Evolutionary conservation across 805 yeast species (phyloP).

Genomic region (Candida sithepensis): DNA sequence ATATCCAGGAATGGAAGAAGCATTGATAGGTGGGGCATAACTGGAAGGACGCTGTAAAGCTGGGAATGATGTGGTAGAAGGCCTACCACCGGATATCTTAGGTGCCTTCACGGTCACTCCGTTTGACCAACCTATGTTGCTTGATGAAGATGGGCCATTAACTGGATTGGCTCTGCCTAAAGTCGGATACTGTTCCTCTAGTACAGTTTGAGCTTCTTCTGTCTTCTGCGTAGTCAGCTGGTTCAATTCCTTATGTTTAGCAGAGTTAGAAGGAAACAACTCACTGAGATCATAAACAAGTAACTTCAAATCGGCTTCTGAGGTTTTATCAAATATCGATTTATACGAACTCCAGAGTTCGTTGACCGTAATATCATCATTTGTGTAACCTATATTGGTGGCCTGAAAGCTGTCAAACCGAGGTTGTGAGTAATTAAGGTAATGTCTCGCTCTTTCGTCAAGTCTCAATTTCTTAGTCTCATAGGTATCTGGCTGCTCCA

Average conservation of each 20-base stretch:
- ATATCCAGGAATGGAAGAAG: constrained; percentile 14
- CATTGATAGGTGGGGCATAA: constrained; percentile 10
- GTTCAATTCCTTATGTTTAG: constrained; percentile 38
- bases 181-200: constrained; percentile 47
- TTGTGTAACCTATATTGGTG: constrained; percentile 45
- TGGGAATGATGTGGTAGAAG: constrained; percentile 11
- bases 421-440: constrained; percentile 51
- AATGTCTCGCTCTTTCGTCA: constrained; percentile 83
- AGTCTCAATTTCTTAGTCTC: constrained; percentile 57
- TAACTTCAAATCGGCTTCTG: constrained; percentile 49
- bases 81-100: background rate
- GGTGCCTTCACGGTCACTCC: background rate
- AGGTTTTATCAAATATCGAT: constrained; percentile 39
- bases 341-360: constrained; percentile 46
- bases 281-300: constrained; percentile 61
- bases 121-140: constrained; percentile 6
- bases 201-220: constrained; percentile 20
- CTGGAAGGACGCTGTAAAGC: constrained; percentile 4
- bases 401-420: constrained; percentile 46
- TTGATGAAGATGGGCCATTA: background rate
- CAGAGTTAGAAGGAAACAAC: constrained; percentile 45
- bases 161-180: constrained; percentile 23
- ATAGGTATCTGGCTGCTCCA: constrained; percentile 33
- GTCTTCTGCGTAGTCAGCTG: constrained; percentile 19
- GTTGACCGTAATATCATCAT: constrained; percentile 42